Evolutionary conservation across 768 basidiomycete genomes (phyloP), one percentile per base, ranked within the genome.

Genomic region (Suillus placidus): DNA sequence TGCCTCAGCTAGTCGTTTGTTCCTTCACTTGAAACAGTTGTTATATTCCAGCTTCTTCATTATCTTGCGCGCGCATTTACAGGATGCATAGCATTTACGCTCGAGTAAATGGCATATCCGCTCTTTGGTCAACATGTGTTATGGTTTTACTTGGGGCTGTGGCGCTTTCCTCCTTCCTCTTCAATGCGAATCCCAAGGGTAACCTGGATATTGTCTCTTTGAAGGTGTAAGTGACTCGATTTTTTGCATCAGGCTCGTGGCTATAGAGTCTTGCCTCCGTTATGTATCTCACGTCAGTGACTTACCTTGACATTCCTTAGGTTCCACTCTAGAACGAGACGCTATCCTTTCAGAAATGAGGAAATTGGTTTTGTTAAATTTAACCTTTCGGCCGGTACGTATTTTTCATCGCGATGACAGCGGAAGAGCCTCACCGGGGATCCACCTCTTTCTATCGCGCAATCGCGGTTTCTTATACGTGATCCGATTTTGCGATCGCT

Each of bases 291-390:
- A 56, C 56, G 30, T 63, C 64, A 51, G 51, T 34, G 23, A 58
- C 72, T 74, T 43, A 73, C 35, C 42, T 12, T 63, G 18, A 18
- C 43, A 42, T 67, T 58, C 67, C 61, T 0, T 61, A 87, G 87
- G 56, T 85, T 75, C 70, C 83, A 76, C 67, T 80, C 78, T 64
- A 85, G 80, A 68, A 79, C 82, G 47, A 81, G 86, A 65, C 82
- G 86, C 56, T 87, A 88, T 75, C 79, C 83, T 6, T 84, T 79
- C 69, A 83, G 82, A 67, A 84, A 89, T 70, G 88, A 92, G 71
- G 94, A 96, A 69, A 83, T 89, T 64, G 90, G 90, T 1, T 90
- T 92, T 73, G 84, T 93, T 43, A 86, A 89, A 73, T 95, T 95
- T 80, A 89, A 94, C 75, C 79, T 93, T 60, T 85, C 85, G 54